Evolutionary conservation across 495 filamentous ascomycete species (phyloP).

Genomic region (Aspergillus cristatus): DNA sequence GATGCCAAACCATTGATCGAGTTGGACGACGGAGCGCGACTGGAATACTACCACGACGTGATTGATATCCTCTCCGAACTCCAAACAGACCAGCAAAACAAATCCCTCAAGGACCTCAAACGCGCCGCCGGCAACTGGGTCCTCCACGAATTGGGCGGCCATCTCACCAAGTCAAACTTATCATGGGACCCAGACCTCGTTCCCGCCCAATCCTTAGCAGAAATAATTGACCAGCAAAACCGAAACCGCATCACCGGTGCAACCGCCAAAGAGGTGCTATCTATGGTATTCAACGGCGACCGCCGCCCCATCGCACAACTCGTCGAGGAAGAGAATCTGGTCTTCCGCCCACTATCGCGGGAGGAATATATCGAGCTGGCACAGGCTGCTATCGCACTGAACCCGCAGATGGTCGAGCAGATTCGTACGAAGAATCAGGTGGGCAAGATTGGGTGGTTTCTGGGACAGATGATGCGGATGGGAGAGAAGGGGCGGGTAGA

Average conservation of each 20-base stretch:
- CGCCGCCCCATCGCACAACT: conserved; percentile 45
- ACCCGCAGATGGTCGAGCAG: conserved; percentile 54
- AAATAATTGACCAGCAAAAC: conserved; percentile 56
- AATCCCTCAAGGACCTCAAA: conserved; percentile 18
- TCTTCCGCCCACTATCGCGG: conserved; percentile 47
- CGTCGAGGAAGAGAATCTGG: conserved; percentile 57
- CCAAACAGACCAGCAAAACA: conserved; percentile 18
- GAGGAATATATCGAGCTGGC: conserved; percentile 40
- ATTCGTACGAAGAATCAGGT: conserved; percentile 56
- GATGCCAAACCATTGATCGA: conserved; percentile 76
- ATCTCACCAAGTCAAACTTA: conserved; percentile 46
- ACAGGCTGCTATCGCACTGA: conserved; percentile 33
- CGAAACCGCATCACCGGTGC: conserved; percentile 61
- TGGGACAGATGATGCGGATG: conserved; percentile 81
- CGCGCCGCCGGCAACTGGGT: conserved; percentile 59
- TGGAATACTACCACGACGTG: conserved; percentile 76
- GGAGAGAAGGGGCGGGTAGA: conserved; percentile 71
- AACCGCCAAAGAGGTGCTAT: conserved; percentile 66
- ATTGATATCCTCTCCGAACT: conserved; percentile 45
- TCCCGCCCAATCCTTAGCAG: conserved; percentile 49
- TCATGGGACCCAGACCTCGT: conserved; percentile 49
- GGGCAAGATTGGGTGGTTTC: conserved; percentile 76
- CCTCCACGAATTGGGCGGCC: conserved; percentile 79
- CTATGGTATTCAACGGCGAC: conserved; percentile 47
- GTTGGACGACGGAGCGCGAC: conserved; percentile 68